Base-by-base conservation (phyloP, 208 protist genomes). In the Herpetomonas tarakana region DNA sequence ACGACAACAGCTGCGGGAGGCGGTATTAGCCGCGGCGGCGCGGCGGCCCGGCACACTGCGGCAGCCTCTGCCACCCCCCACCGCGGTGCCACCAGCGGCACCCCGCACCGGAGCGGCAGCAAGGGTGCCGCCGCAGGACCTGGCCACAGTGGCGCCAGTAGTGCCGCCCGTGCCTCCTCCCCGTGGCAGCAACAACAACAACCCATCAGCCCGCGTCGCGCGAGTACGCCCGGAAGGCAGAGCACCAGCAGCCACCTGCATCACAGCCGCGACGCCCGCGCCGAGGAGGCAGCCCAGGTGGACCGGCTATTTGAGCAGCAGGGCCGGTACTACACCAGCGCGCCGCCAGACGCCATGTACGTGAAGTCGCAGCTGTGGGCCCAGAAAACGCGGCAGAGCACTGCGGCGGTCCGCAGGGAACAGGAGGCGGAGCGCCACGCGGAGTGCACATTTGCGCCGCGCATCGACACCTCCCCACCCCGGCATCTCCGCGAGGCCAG, bases 351-450 rank as follows among this genome's bases (percentile, higher is more conserved):
- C 27, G 74, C 68, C 18, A 77, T 86, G 76, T 88, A 88, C 65
- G 55, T 67, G 58, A 82, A 80, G 57, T 78, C 77, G 18, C 57
- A 84, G 62, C 50, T 58, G 19, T 91, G 84, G 84, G 56, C 65
- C 2, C 60, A 62, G 61, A 61, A 64, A 0, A 59, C 71, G 1
- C 53, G 75, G 6, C 62, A 72, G 26, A 45, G 63, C 9, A 62
- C 53, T 1, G 66, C 70, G 39, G 56, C 58, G 24, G 24, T 68
- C 52, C 53, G 71, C 2, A 52, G 51, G 2, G 73, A 76, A 54
- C 55, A 68, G 57, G 64, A 64, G 62, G 65, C 50, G 18, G 51
- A 68, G 31, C 19, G 39, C 31, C n/a, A 67, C 18, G 46, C 29
- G 9, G 70, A 49, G 52, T 91, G 81, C 65, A 78, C 74, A 16